phyloP scores from a whole-genome alignment of 495 filamentous ascomycete species.

The Pyrenopolyporus hunteri region DNA sequence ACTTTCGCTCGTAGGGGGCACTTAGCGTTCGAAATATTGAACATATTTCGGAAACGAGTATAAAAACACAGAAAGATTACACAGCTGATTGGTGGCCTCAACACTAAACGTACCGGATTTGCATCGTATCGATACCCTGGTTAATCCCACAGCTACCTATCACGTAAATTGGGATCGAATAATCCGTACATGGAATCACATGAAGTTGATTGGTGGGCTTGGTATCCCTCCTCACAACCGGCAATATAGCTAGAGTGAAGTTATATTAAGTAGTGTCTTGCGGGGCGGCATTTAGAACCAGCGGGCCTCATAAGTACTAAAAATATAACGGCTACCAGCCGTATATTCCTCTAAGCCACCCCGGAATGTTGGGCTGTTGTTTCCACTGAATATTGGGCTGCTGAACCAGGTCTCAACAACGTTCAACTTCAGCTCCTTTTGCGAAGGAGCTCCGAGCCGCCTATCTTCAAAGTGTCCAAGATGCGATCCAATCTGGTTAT shows the following conservation, averaged over 20 bases:
- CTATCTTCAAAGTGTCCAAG: neutral
- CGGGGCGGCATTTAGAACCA: slow-evolving; percentile 15
- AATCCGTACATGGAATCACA: neutral
- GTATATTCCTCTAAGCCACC: neutral
- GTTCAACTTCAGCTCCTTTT: neutral
- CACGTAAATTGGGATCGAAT: slow-evolving; percentile 13
- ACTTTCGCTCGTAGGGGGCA: neutral
- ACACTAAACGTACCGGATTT: neutral
- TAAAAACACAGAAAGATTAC: neutral
- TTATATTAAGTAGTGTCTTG: slow-evolving; percentile 24
- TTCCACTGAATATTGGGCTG: neutral
- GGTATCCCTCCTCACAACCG: neutral
- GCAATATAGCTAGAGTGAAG: slow-evolving; percentile 26
- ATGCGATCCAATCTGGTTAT: slow-evolving; percentile 14
- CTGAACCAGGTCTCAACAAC: neutral
- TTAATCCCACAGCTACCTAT: neutral
- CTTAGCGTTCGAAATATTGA: neutral
- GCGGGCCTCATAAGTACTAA: neutral
- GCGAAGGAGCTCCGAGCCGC: neutral
- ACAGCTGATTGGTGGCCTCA: neutral
- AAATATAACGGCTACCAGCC: neutral
- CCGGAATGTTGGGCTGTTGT: neutral
- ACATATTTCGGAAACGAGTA: neutral
- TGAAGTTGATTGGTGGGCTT: slow-evolving; percentile 20
- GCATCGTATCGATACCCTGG: neutral